Conservation (phyloP, 148 eudicot genomes). For the Vaccinium vitisidaea region DNA sequence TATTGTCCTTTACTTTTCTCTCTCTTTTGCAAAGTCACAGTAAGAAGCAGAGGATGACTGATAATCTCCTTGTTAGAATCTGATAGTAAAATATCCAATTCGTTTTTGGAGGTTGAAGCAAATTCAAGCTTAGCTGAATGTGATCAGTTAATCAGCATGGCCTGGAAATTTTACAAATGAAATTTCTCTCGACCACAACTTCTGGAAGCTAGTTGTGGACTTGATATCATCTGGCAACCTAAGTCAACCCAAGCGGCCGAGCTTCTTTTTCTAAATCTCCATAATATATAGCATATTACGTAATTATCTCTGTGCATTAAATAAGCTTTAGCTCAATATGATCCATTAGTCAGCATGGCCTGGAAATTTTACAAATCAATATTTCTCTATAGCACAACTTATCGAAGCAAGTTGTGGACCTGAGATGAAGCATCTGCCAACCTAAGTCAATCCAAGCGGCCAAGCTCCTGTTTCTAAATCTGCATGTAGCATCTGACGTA, state of each 20-base stretch:
- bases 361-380: background rate
- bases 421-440: background rate
- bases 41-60: constrained; percentile 3
- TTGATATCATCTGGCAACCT: background rate
- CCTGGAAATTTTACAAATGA: background rate
- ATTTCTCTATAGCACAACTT: background rate
- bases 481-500: background rate
- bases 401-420: background rate
- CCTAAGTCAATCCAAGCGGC: background rate
- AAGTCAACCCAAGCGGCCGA: background rate
- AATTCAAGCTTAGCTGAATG: background rate
- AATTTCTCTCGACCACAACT: background rate
- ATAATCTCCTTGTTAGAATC: background rate
- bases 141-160: background rate
- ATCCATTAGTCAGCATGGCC: background rate
- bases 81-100: background rate
- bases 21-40: too few relatives aligned
- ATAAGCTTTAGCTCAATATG: background rate
- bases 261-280: background rate
- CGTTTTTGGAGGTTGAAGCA: background rate
- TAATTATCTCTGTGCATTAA: too few relatives aligned
- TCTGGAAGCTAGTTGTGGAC: background rate
- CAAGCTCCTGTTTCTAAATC: background rate
- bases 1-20: too few relatives aligned
- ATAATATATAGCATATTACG: background rate